Evolutionary conservation across 1,284 basidiomycete genomes (phyloP), one percentile per base, ranked within the genome.

Genomic region (Ustilago esculenta): DNA sequence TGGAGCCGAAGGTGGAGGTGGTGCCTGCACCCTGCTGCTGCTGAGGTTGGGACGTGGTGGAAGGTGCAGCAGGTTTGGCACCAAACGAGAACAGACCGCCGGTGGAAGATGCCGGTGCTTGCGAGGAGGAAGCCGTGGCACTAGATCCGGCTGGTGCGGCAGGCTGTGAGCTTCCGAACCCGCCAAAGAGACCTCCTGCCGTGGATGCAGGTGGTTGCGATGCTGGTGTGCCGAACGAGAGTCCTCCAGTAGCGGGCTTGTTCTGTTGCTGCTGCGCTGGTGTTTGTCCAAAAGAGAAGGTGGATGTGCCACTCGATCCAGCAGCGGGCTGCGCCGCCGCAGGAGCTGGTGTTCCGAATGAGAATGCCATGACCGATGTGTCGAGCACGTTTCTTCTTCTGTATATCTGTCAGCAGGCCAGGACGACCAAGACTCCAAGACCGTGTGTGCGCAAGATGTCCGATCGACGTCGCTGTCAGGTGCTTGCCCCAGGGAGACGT

Each of bases 261-360:
- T 61, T 61, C 27, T 57, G 59, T 32, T 72, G 69, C 27, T 72
- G 72, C 29, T 71, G 72, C 32, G 71, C 56, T 14, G 72, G 43
- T 47, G 67, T 55, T n/a, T 52, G 43, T 15, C 71, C 71, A 24
- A 76, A 72, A 2, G 71, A 72, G 58, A 76, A 71, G 55, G 42
- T 47, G 23, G 71, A 64, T 15, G 60, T 46, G 25, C 46, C 55
- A 30, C 46, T 50, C n/a, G 66, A 49, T 29, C 50, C 56, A 15
- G 59, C 57, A 49, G 61, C 55, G 9, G 56, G 48, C 29, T 55
- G 64, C 9, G 45, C 18, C 15, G 41, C 15, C n/a, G 67, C 35
- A 11, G 60, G 50, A 18, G 75, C 58, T 40, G 76, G 63, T 23
- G 71, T 63, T n/a, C 73, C 73, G 45, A 79, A 79, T 17, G 71